Conservation (phyloP, 495 filamentous ascomycete genomes). For the Penicillium diatomitis region DNA sequence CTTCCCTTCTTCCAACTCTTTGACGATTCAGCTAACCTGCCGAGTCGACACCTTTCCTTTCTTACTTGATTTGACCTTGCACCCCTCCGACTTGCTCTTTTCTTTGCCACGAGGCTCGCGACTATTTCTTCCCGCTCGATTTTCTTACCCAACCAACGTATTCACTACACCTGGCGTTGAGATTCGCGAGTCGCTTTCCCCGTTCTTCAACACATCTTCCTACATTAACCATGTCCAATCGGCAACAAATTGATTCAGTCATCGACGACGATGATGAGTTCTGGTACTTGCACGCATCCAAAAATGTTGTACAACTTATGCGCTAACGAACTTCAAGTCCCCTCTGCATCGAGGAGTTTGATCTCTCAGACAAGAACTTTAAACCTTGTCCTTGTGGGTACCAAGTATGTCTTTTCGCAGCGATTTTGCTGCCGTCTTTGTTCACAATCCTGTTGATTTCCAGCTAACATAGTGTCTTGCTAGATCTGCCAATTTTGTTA, state of each 20-base stretch:
- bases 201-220: constrained; percentile 11
- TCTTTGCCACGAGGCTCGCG: constrained; percentile 7
- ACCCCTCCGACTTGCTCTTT: constrained; percentile 8
- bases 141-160: constrained; percentile 15
- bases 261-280: constrained; percentile 95
- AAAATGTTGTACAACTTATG: not conserved
- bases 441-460: not conserved
- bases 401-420: constrained; percentile 52
- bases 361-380: constrained; percentile 94
- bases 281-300: constrained; percentile 50
- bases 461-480: constrained; percentile 2
- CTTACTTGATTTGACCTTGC: constrained; percentile 7
- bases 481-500: constrained; percentile 99
- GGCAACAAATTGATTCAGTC: constrained; percentile 81
- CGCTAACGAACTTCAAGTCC: constrained; percentile 47
- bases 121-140: not conserved
- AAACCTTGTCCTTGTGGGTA: constrained; percentile 97
- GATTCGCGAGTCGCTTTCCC: constrained; percentile 17
- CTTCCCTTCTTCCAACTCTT: constrained; percentile 18
- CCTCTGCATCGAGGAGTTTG: constrained; percentile 98
- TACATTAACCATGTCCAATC: constrained; percentile 44
- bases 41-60: constrained; percentile 10
- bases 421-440: not conserved
- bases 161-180: constrained; percentile 24
- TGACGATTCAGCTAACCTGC: constrained; percentile 17